These are phyloP conservation scores for Toxicodendron radicans DNA, from an alignment of 345 rosid species.

Conservation along the genomic window DNA sequence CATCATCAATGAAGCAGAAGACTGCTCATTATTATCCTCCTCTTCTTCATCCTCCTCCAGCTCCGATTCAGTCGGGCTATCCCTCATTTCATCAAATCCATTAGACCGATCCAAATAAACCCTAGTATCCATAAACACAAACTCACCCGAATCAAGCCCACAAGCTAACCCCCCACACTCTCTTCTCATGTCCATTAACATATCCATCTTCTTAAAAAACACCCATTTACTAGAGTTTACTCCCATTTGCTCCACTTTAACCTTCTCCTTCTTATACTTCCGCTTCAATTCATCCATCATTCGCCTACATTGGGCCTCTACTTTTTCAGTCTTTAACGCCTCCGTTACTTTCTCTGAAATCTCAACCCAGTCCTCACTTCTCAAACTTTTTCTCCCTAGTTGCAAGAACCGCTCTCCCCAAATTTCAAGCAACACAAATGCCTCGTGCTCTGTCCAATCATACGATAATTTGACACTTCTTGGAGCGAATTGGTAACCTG, in stretches of 20 bases:
- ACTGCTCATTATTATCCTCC: conserved; percentile 30
- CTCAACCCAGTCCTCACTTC: conserved; percentile 55
- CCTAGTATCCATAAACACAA: conserved; percentile 45
- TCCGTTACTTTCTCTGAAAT: conserved; percentile 54
- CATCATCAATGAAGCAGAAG: conserved; percentile 31
- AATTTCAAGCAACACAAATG: conserved; percentile 47
- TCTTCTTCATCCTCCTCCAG: conserved; percentile 35
- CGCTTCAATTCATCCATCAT: conserved; percentile 49
- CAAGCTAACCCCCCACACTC: conserved; percentile 38
- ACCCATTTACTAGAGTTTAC: conserved; percentile 39
- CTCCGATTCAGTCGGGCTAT: conserved; percentile 58
- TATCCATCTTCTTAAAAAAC: conserved; percentile 51
- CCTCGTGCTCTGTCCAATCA: conserved; percentile 44
- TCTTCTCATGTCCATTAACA: conserved; percentile 39
- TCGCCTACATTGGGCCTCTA: conserved; percentile 46
- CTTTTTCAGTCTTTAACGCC: conserved; percentile 23
- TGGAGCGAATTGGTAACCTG: conserved; percentile 32
- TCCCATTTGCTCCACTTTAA: conserved; percentile 27
- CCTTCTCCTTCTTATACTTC: conserved; percentile 48
- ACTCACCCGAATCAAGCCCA: conserved; percentile 64
- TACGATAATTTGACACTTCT: conserved; percentile 16
- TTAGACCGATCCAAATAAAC: conserved; percentile 58
- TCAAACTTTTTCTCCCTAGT: conserved; percentile 50
- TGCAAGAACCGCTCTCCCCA: conserved; percentile 63
- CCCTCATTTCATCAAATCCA: conserved; percentile 61